A percentile compares a stretch with the other conserved stretches of the same genome.
Conservation (phyloP, 2,329 filamentous ascomycete species). For the Mariannaea elegans region DNA sequence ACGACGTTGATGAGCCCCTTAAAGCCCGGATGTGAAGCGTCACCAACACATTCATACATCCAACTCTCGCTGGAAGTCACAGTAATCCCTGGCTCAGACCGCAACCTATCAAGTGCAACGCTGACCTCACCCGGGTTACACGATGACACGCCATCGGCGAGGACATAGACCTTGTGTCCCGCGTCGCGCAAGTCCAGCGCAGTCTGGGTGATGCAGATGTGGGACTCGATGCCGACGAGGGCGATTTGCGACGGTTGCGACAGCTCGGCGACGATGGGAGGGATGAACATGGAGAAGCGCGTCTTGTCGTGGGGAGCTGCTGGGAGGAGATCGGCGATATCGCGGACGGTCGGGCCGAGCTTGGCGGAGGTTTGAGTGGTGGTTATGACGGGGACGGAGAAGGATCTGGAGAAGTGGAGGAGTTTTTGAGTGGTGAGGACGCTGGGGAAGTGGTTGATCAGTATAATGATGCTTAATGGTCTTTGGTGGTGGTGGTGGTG, state of each 20-base stretch:
- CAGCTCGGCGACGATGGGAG: slow-evolving; percentile 62
- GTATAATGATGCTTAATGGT: slow-evolving; percentile 7
- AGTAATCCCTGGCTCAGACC: slow-evolving; percentile 73
- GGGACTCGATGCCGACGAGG: slow-evolving; percentile 89
- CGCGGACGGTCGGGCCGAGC: slow-evolving; percentile 81
- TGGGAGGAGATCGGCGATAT: slow-evolving; percentile 67
- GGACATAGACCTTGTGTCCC: slow-evolving; percentile 84
- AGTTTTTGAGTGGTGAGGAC: slow-evolving; percentile 75
- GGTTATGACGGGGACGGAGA: slow-evolving; percentile 81
- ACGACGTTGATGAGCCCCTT: slow-evolving; percentile 77
- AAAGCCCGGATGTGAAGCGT: slow-evolving; percentile 79
- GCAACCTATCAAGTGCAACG: slow-evolving; percentile 79
- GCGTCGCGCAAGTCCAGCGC: slow-evolving; percentile 79
- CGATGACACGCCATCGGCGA: slow-evolving; percentile 90
- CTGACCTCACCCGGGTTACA: slow-evolving; percentile 84
- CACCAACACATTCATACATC: slow-evolving; percentile 88
- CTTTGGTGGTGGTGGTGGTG: slow-evolving; percentile 20
- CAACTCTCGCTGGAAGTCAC: slow-evolving; percentile 91
- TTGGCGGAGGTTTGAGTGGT: slow-evolving; percentile 86
- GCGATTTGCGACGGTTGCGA: slow-evolving; percentile 66
- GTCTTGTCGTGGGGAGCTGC: slow-evolving; percentile 81
- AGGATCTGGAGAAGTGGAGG: slow-evolving; percentile 68
- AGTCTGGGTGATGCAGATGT: slow-evolving; percentile 96
- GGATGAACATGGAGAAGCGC: slow-evolving; percentile 86
- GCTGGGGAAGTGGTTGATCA: slow-evolving; percentile 48